Evolutionary conservation across 2,329 filamentous ascomycete species (phyloP), one percentile per base, ranked within the genome.

Genomic region (Pseudogymnoascus sp.): DNA sequence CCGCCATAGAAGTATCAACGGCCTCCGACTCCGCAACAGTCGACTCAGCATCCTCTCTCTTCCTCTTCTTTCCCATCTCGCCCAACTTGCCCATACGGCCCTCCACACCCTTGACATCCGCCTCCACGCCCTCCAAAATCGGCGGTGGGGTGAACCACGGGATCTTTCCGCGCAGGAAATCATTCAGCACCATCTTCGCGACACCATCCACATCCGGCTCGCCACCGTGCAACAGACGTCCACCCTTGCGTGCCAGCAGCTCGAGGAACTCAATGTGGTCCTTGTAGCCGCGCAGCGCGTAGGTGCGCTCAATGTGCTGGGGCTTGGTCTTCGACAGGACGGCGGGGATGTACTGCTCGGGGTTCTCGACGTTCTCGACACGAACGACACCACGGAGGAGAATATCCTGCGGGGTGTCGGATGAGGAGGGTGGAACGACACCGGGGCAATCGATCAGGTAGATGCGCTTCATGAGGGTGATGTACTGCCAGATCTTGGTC

Each of bases 401-500:
- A 61, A 99, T 88, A 66, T 97, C 92, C 69, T 92, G 86, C 28
- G 92, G 89, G 0, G 87, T 89, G 70, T 97, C 93, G 60, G 85
- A 85, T 64, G 85, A 85, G 66, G 89, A 94, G 0, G 94, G 93
- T 3, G 94, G 94, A 0, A 97, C 94, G 39, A 99, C 92, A 74
- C 94, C 94, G 38, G 94, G 94, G 70, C 93, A 97, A 70, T 99
- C 94, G 68, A 99, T 97, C 60, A 99, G 83, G 75, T 93, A 92
- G 59, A 96, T 96, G 60, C 91, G 82, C 77, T 92, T 95, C 89
- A 96, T 96, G 63, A 97, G 76, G 2, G 92, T 96, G 67, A 97
- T 91, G 71, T 97, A 97, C 73, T 97, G 93, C 93, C 94, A 97
- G 30, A 97, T 89, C 76, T 97, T 97, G 35, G 93, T 97, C 78